Evolutionary conservation across 805 yeast genomes (phyloP), one percentile per base, ranked within the genome.

Genomic region (Lipomyces yamanashiensis): DNA sequence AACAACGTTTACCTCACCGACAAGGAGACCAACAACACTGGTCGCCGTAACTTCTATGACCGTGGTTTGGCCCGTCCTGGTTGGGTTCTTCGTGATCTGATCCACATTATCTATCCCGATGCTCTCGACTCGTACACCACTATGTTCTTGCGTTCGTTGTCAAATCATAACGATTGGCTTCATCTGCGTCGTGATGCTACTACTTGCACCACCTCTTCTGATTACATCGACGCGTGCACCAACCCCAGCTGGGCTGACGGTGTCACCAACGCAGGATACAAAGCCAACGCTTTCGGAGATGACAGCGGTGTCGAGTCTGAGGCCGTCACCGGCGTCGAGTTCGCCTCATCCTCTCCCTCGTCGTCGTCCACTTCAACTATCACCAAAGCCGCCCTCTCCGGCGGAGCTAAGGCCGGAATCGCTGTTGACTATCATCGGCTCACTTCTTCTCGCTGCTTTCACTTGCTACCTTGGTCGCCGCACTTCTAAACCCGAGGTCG

Each of bases 361-460:
- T 34, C 61, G 17, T 34, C 10, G 36, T 17, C 61, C 19, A 23
- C 61, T 15, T 7, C 43, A 5, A 28, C 50, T 39, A 54, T 40
- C 21, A 19, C 39, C 28, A 9, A 64, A n/a, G 19, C 6, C 21
- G 54, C 63, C 7, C 34, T 58, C 1, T 54, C 62, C n/a, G 50
- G 51, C 37, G 62, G 62, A 15, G 52, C 49, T 8, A 43, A 36
- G n/a, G 62, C 61, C 23, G 62, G 62, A 15, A 58, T 54, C 28
- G 53, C 58, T 37, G 59, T 58, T 37, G 62, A 33, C 62, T 7
- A 41, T 58, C 13, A 36, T 54, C 13, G 62, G 62, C 33, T 53
- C 53, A 28, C 21, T 53, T 19, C 2, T 58, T 23, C 44, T 58
- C 37, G 33, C 28, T 28, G 62, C 52, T 3, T 51, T 21, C 7